phyloP scores from a whole-genome alignment of 257 asterid genomes.

The Solanum corneliomulleri region DNA sequence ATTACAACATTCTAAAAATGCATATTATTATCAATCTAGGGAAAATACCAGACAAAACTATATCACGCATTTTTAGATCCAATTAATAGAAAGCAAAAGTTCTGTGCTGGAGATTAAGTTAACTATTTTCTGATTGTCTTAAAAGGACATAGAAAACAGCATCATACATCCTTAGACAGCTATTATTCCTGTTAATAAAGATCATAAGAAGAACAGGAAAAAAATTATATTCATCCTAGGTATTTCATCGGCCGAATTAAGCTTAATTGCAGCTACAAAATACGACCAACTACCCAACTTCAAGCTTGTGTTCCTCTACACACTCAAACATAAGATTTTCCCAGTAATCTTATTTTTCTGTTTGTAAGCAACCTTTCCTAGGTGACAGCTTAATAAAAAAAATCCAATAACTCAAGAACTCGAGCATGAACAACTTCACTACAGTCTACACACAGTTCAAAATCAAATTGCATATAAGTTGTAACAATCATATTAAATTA shows the following conservation, averaged over 20 bases:
- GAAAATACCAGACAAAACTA: neutral
- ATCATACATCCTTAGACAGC: neutral
- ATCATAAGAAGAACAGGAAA: neutral
- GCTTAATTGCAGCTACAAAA: neutral
- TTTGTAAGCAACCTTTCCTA: neutral
- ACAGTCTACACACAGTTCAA: neutral
- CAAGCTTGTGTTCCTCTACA: neutral
- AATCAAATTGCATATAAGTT: neutral
- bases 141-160: neutral
- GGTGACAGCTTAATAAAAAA: neutral
- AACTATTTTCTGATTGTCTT: neutral
- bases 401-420: neutral
- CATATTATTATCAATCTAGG: neutral
- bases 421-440: neutral
- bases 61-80: neutral
- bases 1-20: neutral
- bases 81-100: neutral
- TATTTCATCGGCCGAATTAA: neutral
- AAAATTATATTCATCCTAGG: neutral
- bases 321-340: neutral
- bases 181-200: neutral
- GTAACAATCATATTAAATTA: neutral
- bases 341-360: neutral
- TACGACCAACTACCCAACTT: neutral
- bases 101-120: neutral